Conservation (phyloP, 2,329 filamentous ascomycete species). For the Epichloe uncinata region DNA sequence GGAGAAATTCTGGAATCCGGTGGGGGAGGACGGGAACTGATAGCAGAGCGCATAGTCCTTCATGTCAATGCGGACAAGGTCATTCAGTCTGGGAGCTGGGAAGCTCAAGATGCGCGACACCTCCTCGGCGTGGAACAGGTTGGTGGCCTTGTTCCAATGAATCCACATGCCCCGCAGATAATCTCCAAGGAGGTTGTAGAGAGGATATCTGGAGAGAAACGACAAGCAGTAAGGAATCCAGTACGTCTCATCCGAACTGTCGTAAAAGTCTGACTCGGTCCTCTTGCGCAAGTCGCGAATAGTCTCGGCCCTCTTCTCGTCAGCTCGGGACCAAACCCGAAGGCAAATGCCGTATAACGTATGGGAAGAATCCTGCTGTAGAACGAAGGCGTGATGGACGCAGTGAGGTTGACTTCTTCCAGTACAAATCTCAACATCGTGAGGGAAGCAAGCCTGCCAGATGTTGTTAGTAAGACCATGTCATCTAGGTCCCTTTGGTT, state of each 20-base stretch:
- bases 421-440: slow-evolving; percentile 98
- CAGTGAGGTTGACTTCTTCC: slow-evolving; percentile 94
- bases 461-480: neutral
- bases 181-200: slow-evolving; percentile 93
- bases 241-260: slow-evolving; percentile 90
- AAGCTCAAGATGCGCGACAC: slow-evolving; percentile 97
- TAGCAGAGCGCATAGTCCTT: slow-evolving; percentile 99
- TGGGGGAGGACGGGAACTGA: slow-evolving; percentile 97
- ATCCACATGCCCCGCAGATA: slow-evolving; percentile 99
- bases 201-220: slow-evolving; percentile 88
- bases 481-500: neutral
- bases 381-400: slow-evolving; percentile 92
- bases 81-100: slow-evolving; percentile 87
- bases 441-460: slow-evolving; percentile 82
- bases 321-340: slow-evolving; percentile 92
- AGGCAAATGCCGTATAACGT: slow-evolving; percentile 98
- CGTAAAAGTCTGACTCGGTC: slow-evolving; percentile 90
- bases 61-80: slow-evolving; percentile 97
- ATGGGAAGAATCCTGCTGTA: slow-evolving; percentile 96
- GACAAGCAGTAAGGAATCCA: slow-evolving; percentile 99
- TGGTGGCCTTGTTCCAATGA: slow-evolving; percentile 99
- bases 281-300: slow-evolving; percentile 90
- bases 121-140: slow-evolving; percentile 96
- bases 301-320: slow-evolving; percentile 96
- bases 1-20: slow-evolving; percentile 96